Percentiles rank a stretch among this genome's conserved stretches.
Conservation (phyloP, 2,329 filamentous ascomycete species). For the Leptodontidium sp. region DNA sequence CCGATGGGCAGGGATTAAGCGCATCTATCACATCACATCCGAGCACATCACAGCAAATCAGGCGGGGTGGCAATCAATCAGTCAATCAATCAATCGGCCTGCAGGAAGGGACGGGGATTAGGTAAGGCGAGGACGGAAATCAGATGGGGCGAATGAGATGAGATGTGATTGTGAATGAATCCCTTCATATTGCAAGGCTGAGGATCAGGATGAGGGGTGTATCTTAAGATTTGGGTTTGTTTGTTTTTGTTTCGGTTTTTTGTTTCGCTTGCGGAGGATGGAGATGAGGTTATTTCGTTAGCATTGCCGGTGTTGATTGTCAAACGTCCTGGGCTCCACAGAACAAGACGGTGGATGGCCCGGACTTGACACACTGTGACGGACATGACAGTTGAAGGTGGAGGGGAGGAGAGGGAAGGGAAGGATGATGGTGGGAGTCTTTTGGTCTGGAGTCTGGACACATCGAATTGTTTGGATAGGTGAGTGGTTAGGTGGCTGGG, state of each 20-base stretch:
- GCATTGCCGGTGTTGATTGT: background rate
- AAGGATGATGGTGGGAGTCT: too few relatives aligned
- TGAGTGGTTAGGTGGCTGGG: too few relatives aligned
- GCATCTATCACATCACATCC: too few relatives aligned
- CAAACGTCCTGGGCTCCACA: background rate
- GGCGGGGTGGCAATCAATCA: slow-evolving; percentile 16
- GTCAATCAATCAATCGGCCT: slow-evolving; percentile 10
- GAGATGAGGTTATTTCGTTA: too few relatives aligned
- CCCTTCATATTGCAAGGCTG: slow-evolving; percentile 10
- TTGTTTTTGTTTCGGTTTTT: background rate
- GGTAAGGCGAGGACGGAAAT: slow-evolving; percentile 12
- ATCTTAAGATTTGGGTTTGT: slow-evolving; percentile 6
- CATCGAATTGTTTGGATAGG: too few relatives aligned
- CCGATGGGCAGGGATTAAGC: background rate
- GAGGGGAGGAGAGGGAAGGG: too few relatives aligned
- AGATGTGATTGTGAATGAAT: slow-evolving; percentile 7
- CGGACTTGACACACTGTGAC: background rate
- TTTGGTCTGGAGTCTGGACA: too few relatives aligned
- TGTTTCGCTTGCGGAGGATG: too few relatives aligned
- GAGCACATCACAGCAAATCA: too few relatives aligned
- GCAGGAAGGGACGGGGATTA: slow-evolving; percentile 10
- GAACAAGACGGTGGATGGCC: background rate
- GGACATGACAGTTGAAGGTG: too few relatives aligned
- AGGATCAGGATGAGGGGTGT: background rate
- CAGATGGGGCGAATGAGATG: slow-evolving; percentile 18